Conservation (phyloP, 495 filamentous ascomycete species). For the Aspergillus hancockii region DNA sequence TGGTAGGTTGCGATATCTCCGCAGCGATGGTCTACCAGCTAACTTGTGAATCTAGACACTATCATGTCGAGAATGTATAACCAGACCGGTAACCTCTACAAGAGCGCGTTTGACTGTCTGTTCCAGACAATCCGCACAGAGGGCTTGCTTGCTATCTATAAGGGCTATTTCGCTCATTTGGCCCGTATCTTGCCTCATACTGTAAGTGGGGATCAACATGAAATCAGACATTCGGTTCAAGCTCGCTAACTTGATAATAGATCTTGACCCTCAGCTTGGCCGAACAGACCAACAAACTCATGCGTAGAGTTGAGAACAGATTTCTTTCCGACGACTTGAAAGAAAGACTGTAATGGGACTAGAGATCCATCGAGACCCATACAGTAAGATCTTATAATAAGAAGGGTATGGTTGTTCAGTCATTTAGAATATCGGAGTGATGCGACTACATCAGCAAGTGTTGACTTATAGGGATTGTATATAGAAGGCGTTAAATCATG, state of each 20-base stretch:
- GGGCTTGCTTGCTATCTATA: constrained; percentile 92
- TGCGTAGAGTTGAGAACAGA: constrained; percentile 73
- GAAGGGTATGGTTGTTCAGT: not conserved
- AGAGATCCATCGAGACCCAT: not conserved
- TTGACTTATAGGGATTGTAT: constrained; percentile 10
- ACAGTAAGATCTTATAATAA: constrained; percentile 3
- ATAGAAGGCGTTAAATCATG: constrained; percentile 24
- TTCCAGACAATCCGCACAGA: constrained; percentile 89
- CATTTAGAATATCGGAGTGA: not conserved
- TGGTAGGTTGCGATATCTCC: constrained; percentile 49
- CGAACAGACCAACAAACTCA: constrained; percentile 93
- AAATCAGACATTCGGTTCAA: not conserved
- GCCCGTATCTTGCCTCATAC: constrained; percentile 95
- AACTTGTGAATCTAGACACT: constrained; percentile 63
- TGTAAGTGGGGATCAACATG: constrained; percentile 38
- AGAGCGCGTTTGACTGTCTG: constrained; percentile 87
- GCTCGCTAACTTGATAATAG: constrained; percentile 37
- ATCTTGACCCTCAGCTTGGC: constrained; percentile 89
- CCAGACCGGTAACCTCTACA: constrained; percentile 95
- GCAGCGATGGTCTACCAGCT: constrained; percentile 13
- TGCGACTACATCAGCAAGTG: not conserved
- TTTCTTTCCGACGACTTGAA: constrained; percentile 55
- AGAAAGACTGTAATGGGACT: constrained; percentile 41
- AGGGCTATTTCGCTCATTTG: constrained; percentile 94
- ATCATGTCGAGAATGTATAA: constrained; percentile 99